These are phyloP conservation scores for Paracoccidioides brasiliensis DNA, from an alignment of 2,329 filamentous ascomycete species.

Conservation along the genomic window DNA sequence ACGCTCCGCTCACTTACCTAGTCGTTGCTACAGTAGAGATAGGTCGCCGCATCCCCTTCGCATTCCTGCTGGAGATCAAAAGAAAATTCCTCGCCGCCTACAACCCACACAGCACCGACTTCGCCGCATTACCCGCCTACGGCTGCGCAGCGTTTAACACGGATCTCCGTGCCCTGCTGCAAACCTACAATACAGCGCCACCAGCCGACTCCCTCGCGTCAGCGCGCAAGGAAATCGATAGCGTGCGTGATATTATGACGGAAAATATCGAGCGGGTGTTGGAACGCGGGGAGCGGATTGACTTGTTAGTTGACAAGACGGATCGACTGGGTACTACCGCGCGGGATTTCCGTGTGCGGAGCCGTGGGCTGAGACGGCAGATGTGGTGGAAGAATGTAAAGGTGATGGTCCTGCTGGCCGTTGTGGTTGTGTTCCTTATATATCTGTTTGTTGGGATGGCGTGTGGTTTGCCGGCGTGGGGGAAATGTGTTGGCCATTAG, in stretches of 20 bases:
- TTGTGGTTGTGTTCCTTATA: constrained; percentile 52
- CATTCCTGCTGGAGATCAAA: constrained; percentile 82
- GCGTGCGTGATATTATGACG: constrained; percentile 85
- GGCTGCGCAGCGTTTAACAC: constrained; percentile 80
- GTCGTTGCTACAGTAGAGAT: constrained; percentile 72
- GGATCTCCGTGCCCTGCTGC: constrained; percentile 62
- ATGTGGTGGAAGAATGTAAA: constrained; percentile 99
- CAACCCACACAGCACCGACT: constrained; percentile 54
- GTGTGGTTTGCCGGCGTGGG: constrained; percentile 51
- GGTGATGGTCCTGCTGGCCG: constrained; percentile 72
- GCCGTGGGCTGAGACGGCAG: constrained; percentile 68
- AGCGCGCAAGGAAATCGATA: constrained; percentile 82
- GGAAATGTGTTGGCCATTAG: constrained; percentile 27
- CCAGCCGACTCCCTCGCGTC: constrained; percentile 70
- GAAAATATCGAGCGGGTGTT: constrained; percentile 84
- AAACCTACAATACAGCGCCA: constrained; percentile 69
- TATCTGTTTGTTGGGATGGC: constrained; percentile 62
- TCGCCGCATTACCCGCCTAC: constrained; percentile 68
- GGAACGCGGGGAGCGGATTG: constrained; percentile 84
- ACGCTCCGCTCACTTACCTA: constrained; percentile 79
- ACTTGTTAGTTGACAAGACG: constrained; percentile 91
- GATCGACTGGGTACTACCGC: constrained; percentile 80
- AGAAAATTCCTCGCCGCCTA: constrained; percentile 69
- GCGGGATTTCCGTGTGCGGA: constrained; percentile 78
- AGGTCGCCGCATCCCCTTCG: constrained; percentile 81